phyloP scores from a whole-genome alignment of 2,329 filamentous ascomycete species.

The Trichoderma atroviride region DNA sequence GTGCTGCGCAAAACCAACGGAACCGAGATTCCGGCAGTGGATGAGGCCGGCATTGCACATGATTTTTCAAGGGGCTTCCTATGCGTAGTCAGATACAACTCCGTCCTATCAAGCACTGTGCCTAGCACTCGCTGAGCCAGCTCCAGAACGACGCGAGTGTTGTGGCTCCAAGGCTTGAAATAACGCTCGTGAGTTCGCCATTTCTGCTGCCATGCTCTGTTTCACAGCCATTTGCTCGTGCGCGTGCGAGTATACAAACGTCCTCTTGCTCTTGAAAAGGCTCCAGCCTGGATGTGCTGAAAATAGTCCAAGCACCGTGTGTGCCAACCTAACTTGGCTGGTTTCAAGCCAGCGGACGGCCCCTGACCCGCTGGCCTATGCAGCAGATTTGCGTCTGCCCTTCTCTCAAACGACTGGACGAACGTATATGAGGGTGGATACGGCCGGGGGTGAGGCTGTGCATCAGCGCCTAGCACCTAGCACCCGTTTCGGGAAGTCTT shows the following conservation, averaged over 20 bases:
- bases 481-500: constrained; percentile 14
- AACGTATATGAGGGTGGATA: constrained; percentile 19
- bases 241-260: background rate
- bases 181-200: background rate
- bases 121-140: constrained; percentile 12
- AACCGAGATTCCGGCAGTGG: constrained; percentile 23
- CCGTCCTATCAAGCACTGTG: constrained; percentile 3
- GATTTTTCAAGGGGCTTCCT: constrained; percentile 10
- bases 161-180: background rate
- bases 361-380: constrained; percentile 10
- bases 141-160: background rate
- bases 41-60: constrained; percentile 18
- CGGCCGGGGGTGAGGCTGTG: constrained; percentile 19
- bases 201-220: background rate
- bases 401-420: constrained; percentile 20
- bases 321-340: background rate
- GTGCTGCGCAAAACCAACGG: constrained; percentile 16
- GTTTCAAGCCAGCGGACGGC: constrained; percentile 19
- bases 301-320: background rate
- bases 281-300: background rate
- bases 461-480: constrained; percentile 22
- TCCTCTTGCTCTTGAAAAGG: background rate
- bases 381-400: background rate
- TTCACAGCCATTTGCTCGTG: background rate
- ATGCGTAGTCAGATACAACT: background rate